phyloP scores from a whole-genome alignment of 768 basidiomycete species.

The Psilocybe tampanensis region DNA sequence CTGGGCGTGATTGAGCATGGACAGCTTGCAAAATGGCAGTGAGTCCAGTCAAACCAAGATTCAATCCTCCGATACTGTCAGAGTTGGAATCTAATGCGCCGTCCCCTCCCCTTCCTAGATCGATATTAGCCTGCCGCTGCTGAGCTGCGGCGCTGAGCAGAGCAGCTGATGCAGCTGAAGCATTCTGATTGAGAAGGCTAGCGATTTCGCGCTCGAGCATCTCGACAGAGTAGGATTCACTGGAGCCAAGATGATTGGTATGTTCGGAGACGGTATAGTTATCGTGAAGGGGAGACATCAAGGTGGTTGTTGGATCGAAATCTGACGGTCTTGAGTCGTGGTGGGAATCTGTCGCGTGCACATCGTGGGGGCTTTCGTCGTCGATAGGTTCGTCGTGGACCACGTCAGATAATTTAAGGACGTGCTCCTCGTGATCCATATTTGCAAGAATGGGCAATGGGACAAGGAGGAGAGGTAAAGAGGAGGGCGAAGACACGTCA shows the following conservation, averaged over 20 bases:
- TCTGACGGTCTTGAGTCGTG: conserved; percentile 31
- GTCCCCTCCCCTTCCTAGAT: conserved; percentile 32
- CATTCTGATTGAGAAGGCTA: conserved; percentile 73
- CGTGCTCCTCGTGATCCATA: conserved; percentile 62
- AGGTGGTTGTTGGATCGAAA: conserved; percentile 37
- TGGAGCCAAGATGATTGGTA: conserved; percentile 36
- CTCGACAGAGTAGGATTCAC: conserved; percentile 64
- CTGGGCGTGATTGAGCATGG: conserved; percentile 56
- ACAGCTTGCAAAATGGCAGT: conserved; percentile 84
- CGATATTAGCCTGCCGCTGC: conserved; percentile 56
- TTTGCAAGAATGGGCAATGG: conserved; percentile 2
- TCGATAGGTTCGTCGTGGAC: conserved; percentile 78
- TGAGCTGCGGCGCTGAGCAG: conserved; percentile 67
- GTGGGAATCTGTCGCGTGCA: conserved; percentile 29
- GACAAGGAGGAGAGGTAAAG: background rate
- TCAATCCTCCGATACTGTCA: conserved; percentile 44
- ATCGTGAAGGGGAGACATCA: conserved; percentile 40
- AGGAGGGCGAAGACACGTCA: background rate
- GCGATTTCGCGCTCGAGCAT: conserved; percentile 81
- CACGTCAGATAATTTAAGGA: conserved; percentile 80
- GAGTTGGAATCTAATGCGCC: conserved; percentile 28
- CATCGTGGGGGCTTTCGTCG: conserved; percentile 48
- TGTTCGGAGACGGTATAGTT: conserved; percentile 38
- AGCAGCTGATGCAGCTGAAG: conserved; percentile 67
- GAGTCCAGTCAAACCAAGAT: conserved; percentile 61